Evolutionary conservation across 108 stramenopile genomes (phyloP), one percentile per base, ranked within the genome.

Genomic region (Pseudonitzschia delicatissima): DNA sequence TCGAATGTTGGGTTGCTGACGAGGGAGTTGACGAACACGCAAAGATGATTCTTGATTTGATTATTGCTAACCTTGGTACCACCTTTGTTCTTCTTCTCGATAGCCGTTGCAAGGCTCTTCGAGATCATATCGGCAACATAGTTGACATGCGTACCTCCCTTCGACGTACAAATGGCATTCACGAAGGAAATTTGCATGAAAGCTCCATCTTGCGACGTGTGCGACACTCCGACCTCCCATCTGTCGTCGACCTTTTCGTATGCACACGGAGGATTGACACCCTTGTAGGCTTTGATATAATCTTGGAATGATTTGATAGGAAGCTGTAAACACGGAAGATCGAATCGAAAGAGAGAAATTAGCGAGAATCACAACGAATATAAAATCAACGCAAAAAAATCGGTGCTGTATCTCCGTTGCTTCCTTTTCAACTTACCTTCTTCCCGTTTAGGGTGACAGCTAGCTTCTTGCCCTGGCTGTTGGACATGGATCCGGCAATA

Each of bases 1-100:
- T 99, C 97, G 71, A 99, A 99, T 7, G 97, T 87, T 6, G 96
- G 96, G 76, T 99, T 99, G 51, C 96, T 95, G 6, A 99, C 95
- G 36, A 99, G 80, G 55, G 85, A 88, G 68, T 99, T 98, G 40
- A 98, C 97, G 78, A 90, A 98, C 28, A 99, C 79, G 42, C 78
- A 79, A 8, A 99, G 77, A 66, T 99, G 97, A 70, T 97, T 96
- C 77, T 97, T 96, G 84, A 99, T 92, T 45, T 93, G 91, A 39
- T 72, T 69, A 0, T 92, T 75, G 64, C 94, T 98, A 42, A 99
- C 84, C 37, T 95, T 86, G 31, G 72, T 57, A 8, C 82, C 81
- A n/a, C 94, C 95, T 82, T 98, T 98, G 82, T 98, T 91, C 74
- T 96, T 96, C 80, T 95, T 97, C 80, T 94, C 95, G 36, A 90